Evolutionary conservation across 768 basidiomycete genomes (phyloP), one percentile per base, ranked within the genome.

Genomic region (Tubosaeta sp.): DNA sequence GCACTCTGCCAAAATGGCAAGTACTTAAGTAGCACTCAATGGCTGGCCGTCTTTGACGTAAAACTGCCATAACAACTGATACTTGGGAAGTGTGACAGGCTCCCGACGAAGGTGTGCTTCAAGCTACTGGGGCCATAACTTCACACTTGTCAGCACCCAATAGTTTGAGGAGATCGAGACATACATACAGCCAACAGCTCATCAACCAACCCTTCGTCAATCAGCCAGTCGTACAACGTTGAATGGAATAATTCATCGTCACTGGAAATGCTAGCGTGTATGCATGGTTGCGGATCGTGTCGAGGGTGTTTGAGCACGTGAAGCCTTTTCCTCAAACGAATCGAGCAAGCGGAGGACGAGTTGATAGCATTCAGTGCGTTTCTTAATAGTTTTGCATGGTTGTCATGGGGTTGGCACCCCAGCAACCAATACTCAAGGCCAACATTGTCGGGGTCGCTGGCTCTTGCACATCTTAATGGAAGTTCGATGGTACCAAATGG

Each of bases 201-300:
- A 63, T 97, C 92, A 22, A 90, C 87, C 59, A 91, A 74, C 5
- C 85, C 82, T 31, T 83, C 82, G 27, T 74, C 73, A 41, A 97
- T 88, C 45, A 95, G 74, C 97, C 97, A 98, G 60, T 97, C 92
- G 63, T 99, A 99, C 53, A 99, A 67, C 16, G 84, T 85, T 31
- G 88, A 92, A 70, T 98, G 94, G 72, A 98, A 97, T 73, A 95
- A 82, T 60, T 93, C 86, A 66, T 98, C 97, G 31, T 87, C 81
- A 60, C 86, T 85, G 6, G 82, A 52, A 97, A 86, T 1, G 92
- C 91, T 51, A 94, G 77, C 34, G 88, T 84, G 65, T 94, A 97
- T 0, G 94, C 93, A 63, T 89, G 86, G 44, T 78, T 80, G 48
- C 90, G 81, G n/a, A 90, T 82, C 12, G 81, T 74, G 55, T 91